Conservation (phyloP, 805 yeast genomes). For the Vanderwaltozyma polyspora region DNA sequence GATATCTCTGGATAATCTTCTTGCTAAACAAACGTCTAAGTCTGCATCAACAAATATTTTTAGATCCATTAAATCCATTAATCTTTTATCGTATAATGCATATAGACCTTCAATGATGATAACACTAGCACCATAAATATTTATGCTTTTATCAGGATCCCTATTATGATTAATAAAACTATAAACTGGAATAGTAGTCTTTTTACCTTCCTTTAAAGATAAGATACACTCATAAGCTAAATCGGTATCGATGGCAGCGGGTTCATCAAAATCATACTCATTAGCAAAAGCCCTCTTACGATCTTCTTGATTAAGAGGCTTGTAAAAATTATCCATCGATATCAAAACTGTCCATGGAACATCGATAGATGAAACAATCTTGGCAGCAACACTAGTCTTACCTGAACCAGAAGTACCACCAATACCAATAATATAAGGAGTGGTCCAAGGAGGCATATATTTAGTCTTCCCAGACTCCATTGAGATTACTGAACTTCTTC, state of each 20-base stretch:
- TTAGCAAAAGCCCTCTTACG: slow-evolving; percentile 51
- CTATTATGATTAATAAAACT: slow-evolving; percentile 54
- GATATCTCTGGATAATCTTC: slow-evolving; percentile 81
- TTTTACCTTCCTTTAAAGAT: slow-evolving; percentile 59
- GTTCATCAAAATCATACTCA: slow-evolving; percentile 79
- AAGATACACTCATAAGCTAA: slow-evolving; percentile 50
- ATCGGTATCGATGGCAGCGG: slow-evolving; percentile 76
- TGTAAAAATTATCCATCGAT: slow-evolving; percentile 86
- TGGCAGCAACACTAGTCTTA: slow-evolving; percentile 81
- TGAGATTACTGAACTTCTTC: slow-evolving; percentile 8
- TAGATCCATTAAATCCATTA: slow-evolving; percentile 68
- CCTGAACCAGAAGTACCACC: slow-evolving; percentile 89
- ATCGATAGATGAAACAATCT: slow-evolving; percentile 62
- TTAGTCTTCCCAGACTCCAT: slow-evolving; percentile 5
- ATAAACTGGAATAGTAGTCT: slow-evolving; percentile 55
- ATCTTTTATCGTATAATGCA: slow-evolving; percentile 59
- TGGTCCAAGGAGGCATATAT: slow-evolving; percentile 79
- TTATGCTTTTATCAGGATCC: slow-evolving; percentile 52
- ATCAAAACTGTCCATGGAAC: slow-evolving; percentile 92
- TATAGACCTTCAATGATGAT: slow-evolving; percentile 87
- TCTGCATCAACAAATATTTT: slow-evolving; percentile 91
- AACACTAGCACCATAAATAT: slow-evolving; percentile 89
- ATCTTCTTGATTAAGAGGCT: slow-evolving; percentile 55
- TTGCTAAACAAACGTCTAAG: slow-evolving; percentile 79
- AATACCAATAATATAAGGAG: slow-evolving; percentile 77